These are phyloP conservation scores for Globisporangium nodosum DNA, from an alignment of 352 stramenopile species.

Conservation along the genomic window DNA sequence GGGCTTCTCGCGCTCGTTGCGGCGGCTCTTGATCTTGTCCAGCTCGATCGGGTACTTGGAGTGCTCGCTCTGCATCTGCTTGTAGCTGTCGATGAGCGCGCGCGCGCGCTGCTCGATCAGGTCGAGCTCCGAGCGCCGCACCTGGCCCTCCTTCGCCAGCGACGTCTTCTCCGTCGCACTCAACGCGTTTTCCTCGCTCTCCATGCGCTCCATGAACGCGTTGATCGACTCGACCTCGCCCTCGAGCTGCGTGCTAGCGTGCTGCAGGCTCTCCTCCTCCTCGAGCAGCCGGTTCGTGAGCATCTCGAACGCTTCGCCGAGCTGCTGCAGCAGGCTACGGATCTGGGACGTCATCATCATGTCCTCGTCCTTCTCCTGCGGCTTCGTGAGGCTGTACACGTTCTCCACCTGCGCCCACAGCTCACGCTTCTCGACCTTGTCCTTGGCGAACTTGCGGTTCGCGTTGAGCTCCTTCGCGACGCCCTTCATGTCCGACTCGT, in stretches of 20 bases:
- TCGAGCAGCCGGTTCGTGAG: constrained; percentile 80
- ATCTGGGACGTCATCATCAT: constrained; percentile 92
- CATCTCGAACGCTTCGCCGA: constrained; percentile 87
- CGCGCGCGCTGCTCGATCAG: constrained; percentile 83
- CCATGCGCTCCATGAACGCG: constrained; percentile 87
- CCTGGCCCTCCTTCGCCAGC: constrained; percentile 77
- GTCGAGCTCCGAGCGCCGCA: constrained; percentile 72
- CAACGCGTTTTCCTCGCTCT: constrained; percentile 81
- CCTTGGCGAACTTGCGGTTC: constrained; percentile 56
- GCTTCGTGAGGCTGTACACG: constrained; percentile 76
- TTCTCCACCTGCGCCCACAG: constrained; percentile 83
- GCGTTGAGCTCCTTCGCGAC: constrained; percentile 58
- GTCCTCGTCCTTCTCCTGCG: constrained; percentile 87
- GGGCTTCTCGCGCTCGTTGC: constrained; percentile 66
- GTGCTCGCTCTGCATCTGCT: constrained; percentile 84
- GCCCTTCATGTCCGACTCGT: constrained; percentile 69
- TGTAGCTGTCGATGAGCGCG: constrained; percentile 82
- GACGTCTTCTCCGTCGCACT: constrained; percentile 83
- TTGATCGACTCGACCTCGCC: constrained; percentile 86
- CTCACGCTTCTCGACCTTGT: constrained; percentile 82
- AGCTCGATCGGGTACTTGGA: constrained; percentile 80
- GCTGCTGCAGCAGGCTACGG: constrained; percentile 76
- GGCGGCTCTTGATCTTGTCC: constrained; percentile 76
- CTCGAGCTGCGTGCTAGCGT: constrained; percentile 77
- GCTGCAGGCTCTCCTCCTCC: constrained; percentile 80